Percentiles rank a stretch among this genome's conserved stretches.
Evolutionary conservation across 1,284 basidiomycete genomes (phyloP).

Genomic region (Ganoderma leucocontextum): DNA sequence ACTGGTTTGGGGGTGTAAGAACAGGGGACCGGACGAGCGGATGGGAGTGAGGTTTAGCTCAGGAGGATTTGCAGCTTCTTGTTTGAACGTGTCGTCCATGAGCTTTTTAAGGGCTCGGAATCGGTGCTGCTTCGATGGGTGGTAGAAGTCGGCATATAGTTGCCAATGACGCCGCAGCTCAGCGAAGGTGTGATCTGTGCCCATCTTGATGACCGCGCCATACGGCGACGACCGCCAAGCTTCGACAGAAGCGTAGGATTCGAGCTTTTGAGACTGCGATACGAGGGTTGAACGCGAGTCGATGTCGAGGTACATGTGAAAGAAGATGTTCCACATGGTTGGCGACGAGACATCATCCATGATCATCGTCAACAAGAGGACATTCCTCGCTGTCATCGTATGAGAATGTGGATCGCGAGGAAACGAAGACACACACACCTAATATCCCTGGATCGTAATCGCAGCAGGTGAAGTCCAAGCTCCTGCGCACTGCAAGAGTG

Average conservation of each 20-base stretch:
- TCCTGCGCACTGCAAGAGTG: slow-evolving; percentile 42
- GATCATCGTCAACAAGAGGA: slow-evolving; percentile 45
- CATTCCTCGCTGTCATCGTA: slow-evolving; percentile 48
- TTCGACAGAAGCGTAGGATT: slow-evolving; percentile 45
- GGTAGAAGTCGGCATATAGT: slow-evolving; percentile 25
- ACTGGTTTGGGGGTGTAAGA: neutral
- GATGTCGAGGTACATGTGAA: slow-evolving; percentile 60
- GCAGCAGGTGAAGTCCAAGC: slow-evolving; percentile 66
- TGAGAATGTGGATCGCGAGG: neutral
- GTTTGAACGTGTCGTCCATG: slow-evolving; percentile 14
- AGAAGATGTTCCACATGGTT: slow-evolving; percentile 65
- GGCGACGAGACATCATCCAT: slow-evolving; percentile 42
- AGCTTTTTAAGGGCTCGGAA: slow-evolving; percentile 29
- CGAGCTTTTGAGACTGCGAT: slow-evolving; percentile 55
- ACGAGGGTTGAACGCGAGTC: slow-evolving; percentile 47
- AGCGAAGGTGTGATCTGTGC: slow-evolving; percentile 48
- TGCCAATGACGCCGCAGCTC: slow-evolving; percentile 55
- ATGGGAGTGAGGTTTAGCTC: neutral
- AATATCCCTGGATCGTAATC: slow-evolving; percentile 64
- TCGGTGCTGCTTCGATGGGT: slow-evolving; percentile 25
- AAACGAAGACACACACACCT: slow-evolving; percentile 45
- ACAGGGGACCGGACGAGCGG: neutral
- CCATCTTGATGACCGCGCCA: slow-evolving; percentile 46
- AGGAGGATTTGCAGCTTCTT: neutral
- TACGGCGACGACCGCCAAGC: slow-evolving; percentile 56